Base-by-base conservation (phyloP, 1,139 yeast species). In the Kodamaea sp. region DNA sequence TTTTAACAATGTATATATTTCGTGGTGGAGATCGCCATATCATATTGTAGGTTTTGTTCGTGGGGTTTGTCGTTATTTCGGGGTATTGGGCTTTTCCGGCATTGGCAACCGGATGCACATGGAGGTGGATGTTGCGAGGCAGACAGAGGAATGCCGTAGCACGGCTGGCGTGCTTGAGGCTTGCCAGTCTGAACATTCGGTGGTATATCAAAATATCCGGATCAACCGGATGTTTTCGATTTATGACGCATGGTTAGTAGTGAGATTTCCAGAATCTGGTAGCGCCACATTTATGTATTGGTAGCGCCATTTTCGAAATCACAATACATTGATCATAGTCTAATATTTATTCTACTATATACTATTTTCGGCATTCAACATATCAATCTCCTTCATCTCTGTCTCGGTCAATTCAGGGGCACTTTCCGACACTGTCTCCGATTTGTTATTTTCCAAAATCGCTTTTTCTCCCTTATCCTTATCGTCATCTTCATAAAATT, bases 1-100 rank as follows among this genome's bases (percentile, higher is more conserved):
- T 90, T 59, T 88, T 89, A 31, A 87, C 86, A 30, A 90, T 70
- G 43, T 83, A 75, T 7, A 90, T 76, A 57, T 90, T 90, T 44
- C 78, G 75, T 9, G 87, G 75, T 1, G 80, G 79, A 8, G 52
- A 40, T 26, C 60, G 43, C 76, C 71, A 80, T 22, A 70, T 60
- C 31, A 79, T 52, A 31, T 73, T 68, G 48, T 70, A 73, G 24
- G 76, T 60, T 47, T 75, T 75, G 25, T 78, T 68, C 39, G 70
- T 70, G 2, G 76, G 67, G 8, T 72, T 60, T 6, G 65, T 55
- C 29, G 70, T 63, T 47, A 64, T 72, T 32, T 70, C 76, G 5
- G 80, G 74, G 23, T 46, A 47, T 6, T 39, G 47, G 31, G 45
- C 50, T 31, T 44, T 34, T 15, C 40, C 9, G 11, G 44, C 38